Percentiles rank a stretch among this genome's conserved stretches.
phyloP scores from a whole-genome alignment of 2,329 filamentous ascomycete species.

The Pseudogymnoascus pannorum region DNA sequence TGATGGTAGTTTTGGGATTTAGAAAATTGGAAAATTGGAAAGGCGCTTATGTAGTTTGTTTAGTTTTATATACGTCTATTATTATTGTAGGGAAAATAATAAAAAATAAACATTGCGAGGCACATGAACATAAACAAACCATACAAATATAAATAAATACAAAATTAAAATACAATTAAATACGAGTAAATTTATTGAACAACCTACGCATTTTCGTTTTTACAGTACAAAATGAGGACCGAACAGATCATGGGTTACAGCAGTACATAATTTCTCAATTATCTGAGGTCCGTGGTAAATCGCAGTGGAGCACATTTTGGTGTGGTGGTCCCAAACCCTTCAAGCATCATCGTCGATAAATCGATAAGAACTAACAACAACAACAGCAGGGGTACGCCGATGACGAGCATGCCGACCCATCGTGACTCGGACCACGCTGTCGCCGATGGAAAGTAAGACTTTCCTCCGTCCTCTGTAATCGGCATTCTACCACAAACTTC shows the following conservation, averaged over 20 bases:
- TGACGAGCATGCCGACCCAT: background rate
- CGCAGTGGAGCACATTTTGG: background rate
- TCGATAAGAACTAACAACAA: background rate
- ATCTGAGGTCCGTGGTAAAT: background rate
- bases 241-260: no score
- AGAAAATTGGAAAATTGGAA: background rate
- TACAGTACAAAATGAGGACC: no score
- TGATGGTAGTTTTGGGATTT: background rate
- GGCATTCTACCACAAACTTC: background rate
- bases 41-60: background rate
- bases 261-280: no score
- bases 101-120: background rate
- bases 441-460: background rate
- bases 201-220: background rate
- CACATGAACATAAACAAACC: background rate
- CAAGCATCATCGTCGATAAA: background rate
- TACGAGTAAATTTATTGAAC: background rate
- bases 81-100: background rate
- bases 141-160: background rate
- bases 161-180: background rate
- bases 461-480: background rate
- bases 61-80: background rate
- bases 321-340: background rate
- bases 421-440: background rate
- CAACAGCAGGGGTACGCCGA: background rate